phyloP scores from a whole-genome alignment of 176 grass and related monocot genomes.

The Aegilops speltoides region DNA sequence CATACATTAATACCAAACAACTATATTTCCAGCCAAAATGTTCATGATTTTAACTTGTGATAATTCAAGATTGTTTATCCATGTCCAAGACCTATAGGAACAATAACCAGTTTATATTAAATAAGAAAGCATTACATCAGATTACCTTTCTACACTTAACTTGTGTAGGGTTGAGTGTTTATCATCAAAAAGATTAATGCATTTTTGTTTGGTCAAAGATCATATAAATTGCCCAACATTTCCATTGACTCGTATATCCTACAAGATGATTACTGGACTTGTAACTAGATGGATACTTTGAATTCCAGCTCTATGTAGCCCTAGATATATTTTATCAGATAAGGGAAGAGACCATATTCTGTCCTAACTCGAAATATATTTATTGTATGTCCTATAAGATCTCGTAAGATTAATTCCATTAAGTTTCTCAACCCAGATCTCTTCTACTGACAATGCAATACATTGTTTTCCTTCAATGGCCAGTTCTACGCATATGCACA shows the following conservation, averaged over 20 bases:
- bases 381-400: neutral
- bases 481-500: neutral
- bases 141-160: neutral
- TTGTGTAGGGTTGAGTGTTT: neutral
- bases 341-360: neutral
- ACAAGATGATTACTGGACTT: neutral
- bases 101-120: neutral
- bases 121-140: neutral
- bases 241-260: neutral
- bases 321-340: neutral
- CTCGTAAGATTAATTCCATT: neutral
- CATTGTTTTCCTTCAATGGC: neutral
- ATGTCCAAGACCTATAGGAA: neutral
- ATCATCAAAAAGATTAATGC: neutral
- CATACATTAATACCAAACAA: neutral
- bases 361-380: neutral
- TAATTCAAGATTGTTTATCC: neutral
- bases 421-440: neutral
- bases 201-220: neutral
- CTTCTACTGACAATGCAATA: neutral
- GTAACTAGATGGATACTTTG: neutral
- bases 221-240: neutral
- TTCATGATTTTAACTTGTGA: neutral
- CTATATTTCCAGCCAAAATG: neutral
- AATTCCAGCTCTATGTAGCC: neutral